phyloP scores from a whole-genome alignment of 768 basidiomycete genomes.

The Phaffia tasmanica region DNA sequence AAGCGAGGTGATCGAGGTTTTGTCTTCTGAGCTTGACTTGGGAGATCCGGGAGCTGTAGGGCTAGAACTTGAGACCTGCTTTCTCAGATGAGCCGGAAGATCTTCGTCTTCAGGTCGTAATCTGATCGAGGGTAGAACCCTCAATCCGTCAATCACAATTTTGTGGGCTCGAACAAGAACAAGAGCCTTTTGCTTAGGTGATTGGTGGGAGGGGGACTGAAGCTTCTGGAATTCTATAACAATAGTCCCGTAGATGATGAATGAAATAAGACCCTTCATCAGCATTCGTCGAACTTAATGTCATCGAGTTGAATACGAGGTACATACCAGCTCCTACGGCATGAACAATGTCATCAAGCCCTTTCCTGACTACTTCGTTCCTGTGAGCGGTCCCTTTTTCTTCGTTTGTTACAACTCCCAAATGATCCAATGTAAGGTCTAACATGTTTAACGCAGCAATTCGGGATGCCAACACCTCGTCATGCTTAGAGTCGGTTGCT shows the following conservation, averaged over 20 bases:
- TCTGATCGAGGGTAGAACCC: constrained; percentile 58
- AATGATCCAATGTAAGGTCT: constrained; percentile 74
- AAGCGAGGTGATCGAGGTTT: not conserved
- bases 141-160: constrained; percentile 69
- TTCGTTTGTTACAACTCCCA: constrained; percentile 65
- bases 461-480: constrained; percentile 76
- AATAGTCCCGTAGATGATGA: not conserved
- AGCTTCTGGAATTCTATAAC: constrained; percentile 47
- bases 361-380: constrained; percentile 30
- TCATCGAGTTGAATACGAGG: not conserved
- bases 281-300: not conserved
- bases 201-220: constrained; percentile 43
- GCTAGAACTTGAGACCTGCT: not conserved
- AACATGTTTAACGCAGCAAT: constrained; percentile 85
- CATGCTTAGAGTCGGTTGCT: constrained; percentile 70
- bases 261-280: not conserved
- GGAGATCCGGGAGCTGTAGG: not conserved
- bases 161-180: constrained; percentile 76
- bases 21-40: not conserved
- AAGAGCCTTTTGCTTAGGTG: constrained; percentile 67
- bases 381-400: constrained; percentile 40
- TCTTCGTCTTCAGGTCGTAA: constrained; percentile 52
- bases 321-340: constrained; percentile 65
- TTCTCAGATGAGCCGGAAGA: not conserved
- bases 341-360: constrained; percentile 53